phyloP scores from a whole-genome alignment of 306 rosid genomes.

The Urtica urens region DNA sequence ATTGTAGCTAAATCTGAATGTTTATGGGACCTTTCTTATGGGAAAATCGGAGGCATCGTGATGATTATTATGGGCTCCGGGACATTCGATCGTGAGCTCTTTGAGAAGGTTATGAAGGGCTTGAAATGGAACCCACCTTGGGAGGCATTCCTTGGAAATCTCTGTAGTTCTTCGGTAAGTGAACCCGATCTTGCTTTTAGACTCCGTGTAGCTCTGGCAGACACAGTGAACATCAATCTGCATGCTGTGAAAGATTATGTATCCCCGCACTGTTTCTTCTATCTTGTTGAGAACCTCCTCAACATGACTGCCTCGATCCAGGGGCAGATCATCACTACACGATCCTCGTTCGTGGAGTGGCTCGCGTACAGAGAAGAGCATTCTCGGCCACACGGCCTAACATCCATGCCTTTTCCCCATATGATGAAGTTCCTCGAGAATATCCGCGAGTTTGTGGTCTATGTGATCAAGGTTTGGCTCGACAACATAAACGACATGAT shows the following conservation, averaged over 20 bases:
- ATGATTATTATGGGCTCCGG: conserved; percentile 38
- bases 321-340: conserved; percentile 36
- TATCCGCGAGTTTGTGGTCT: conserved; percentile 7
- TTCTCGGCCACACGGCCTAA: conserved; percentile 13
- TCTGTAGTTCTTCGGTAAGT: conserved; percentile 7
- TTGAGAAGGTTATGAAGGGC: conserved; percentile 5
- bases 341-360: conserved; percentile 58
- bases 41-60: conserved; percentile 39
- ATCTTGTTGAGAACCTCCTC: conserved; percentile 59
- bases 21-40: conserved; percentile 18
- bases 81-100: conserved; percentile 14
- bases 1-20: conserved; percentile 18
- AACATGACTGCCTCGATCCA: conserved; percentile 18
- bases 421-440: not conserved
- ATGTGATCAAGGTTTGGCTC: conserved; percentile 17
- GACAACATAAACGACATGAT: not conserved
- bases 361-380: conserved; percentile 27
- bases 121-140: conserved; percentile 23
- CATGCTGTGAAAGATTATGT: conserved; percentile 32
- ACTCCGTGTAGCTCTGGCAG: conserved; percentile 25
- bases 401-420: not conserved
- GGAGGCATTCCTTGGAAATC: conserved; percentile 28
- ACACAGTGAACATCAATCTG: conserved; percentile 24
- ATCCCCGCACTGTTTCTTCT: conserved; percentile 51
- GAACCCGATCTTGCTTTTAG: not conserved